A percentile compares a stretch with the other conserved stretches of the same genome.
Conservation (phyloP, 2,329 filamentous ascomycete genomes). For the Plenodomus lindquistii region DNA sequence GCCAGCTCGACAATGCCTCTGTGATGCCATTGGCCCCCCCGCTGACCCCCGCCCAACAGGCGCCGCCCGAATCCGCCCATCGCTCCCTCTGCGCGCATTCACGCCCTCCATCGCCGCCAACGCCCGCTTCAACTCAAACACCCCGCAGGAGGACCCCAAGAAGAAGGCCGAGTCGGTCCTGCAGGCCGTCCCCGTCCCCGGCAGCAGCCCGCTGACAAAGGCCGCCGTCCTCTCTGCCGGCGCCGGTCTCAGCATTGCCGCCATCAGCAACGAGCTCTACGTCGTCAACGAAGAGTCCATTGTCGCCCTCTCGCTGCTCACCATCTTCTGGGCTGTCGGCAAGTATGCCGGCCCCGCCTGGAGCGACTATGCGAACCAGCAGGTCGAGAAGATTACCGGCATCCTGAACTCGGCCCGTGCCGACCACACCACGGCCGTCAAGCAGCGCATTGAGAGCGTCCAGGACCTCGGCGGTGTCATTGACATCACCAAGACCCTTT, state of each 20-base stretch:
- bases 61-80: slow-evolving; percentile 82
- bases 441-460: slow-evolving; percentile 91
- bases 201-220: slow-evolving; percentile 92
- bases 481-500: slow-evolving; percentile 94
- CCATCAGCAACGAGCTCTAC: slow-evolving; percentile 99
- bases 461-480: slow-evolving; percentile 93
- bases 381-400: slow-evolving; percentile 89
- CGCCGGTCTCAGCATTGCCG: slow-evolving; percentile 87
- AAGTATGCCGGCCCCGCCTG: slow-evolving; percentile 94
- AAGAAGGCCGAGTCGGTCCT: slow-evolving; percentile 96
- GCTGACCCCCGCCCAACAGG: slow-evolving; percentile 57
- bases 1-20: slow-evolving; percentile 22
- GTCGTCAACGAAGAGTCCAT: slow-evolving; percentile 99
- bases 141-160: slow-evolving; percentile 87
- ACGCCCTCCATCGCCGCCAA: slow-evolving; percentile 70
- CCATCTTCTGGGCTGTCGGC: slow-evolving; percentile 88
- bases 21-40: slow-evolving; percentile 47
- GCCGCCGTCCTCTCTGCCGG: slow-evolving; percentile 93
- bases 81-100: slow-evolving; percentile 73
- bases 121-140: slow-evolving; percentile 73
- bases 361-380: slow-evolving; percentile 85
- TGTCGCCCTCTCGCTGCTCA: slow-evolving; percentile 87
- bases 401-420: slow-evolving; percentile 92
- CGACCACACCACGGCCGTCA: slow-evolving; percentile 94
- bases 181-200: slow-evolving; percentile 88